A percentile compares a stretch with the other conserved stretches of the same genome.
phyloP scores from a whole-genome alignment of 139 green algal genomes.

The Chlorella sp. region DNA sequence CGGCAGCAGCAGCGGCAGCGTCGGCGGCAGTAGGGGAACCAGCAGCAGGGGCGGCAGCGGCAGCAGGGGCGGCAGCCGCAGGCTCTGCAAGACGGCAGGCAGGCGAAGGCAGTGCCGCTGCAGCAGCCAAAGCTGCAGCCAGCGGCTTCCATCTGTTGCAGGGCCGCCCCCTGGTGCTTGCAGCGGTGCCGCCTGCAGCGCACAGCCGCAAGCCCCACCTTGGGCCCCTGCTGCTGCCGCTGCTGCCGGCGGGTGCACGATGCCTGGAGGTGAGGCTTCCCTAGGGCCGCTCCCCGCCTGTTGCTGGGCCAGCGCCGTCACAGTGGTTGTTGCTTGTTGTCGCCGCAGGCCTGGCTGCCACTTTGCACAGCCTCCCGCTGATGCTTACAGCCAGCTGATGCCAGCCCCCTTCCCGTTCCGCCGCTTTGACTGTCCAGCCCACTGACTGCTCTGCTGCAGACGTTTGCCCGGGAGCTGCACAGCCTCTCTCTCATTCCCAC shows the following conservation, averaged over 20 bases:
- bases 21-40: background rate
- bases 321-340: too few relatives aligned
- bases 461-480: background rate
- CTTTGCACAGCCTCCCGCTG: too few relatives aligned
- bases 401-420: too few relatives aligned
- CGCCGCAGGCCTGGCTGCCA: background rate
- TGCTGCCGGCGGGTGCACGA: background rate
- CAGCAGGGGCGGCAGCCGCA: background rate
- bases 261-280: slow-evolving; percentile 53
- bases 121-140: background rate
- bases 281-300: background rate
- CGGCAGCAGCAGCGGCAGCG: background rate
- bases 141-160: slow-evolving; percentile 22
- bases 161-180: slow-evolving; percentile 2
- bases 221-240: slow-evolving; percentile 46
- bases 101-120: background rate
- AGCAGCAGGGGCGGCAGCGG: too few relatives aligned
- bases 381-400: too few relatives aligned
- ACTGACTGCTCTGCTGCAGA: background rate
- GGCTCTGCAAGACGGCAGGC: background rate
- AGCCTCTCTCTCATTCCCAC: background rate
- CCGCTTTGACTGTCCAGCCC: too few relatives aligned
- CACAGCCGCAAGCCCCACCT: slow-evolving; percentile 71
- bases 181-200: slow-evolving; percentile 11
- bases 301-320: background rate